Base-by-base conservation (phyloP, 306 rosid species). In the Sindora glabra region DNA sequence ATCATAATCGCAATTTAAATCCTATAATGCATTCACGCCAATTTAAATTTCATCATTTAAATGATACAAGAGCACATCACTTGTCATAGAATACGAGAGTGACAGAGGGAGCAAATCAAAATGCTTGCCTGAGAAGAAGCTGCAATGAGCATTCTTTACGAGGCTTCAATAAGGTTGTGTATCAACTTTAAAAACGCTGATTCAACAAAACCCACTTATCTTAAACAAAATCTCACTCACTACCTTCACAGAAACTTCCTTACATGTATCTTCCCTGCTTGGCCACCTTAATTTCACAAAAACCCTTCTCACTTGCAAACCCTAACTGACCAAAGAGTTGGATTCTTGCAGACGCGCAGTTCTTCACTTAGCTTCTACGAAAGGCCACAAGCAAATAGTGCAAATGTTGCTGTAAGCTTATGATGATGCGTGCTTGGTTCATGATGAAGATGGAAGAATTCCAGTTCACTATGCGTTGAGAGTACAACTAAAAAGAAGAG, bases 391-490 rank as follows among this genome's bases (percentile, higher is more conserved):
- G 1, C 14, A 60, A 9, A 45, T 29, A 3, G 44, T 42, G 8
- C 30, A 27, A n/a, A 14, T 17, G 8, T 13, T 45, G 3, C 1
- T 60, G 29, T 3, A 16, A 27, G 44, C 5, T 5, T 0, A 34
- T 11, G 1, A 4, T 0, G 5, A 30, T 7, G 45, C 41, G 3
- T 67, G 65, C 58, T 47, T 67, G 57, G 2, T 10, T 11, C 0
- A 0, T 1, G 51, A 67, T 11, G 11, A 46, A 25, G 30, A 56
- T 4, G 58, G 50, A 0, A 67, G 40, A 36, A 34, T 36, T 11
- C 72, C 71, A 4, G 10, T 65, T 5, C 62, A 65, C 18, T 65
- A 52, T 8, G 71, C n/a, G n/a, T n/a, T n/a, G n/a, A n/a, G n/a
- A n/a, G n/a, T n/a, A n/a, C n/a, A n/a, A n/a, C n/a, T n/a, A n/a